These are phyloP conservation scores for Saccharomycopsis hybrid DNA, from an alignment of 1,139 yeast genomes.

Conservation along the genomic window DNA sequence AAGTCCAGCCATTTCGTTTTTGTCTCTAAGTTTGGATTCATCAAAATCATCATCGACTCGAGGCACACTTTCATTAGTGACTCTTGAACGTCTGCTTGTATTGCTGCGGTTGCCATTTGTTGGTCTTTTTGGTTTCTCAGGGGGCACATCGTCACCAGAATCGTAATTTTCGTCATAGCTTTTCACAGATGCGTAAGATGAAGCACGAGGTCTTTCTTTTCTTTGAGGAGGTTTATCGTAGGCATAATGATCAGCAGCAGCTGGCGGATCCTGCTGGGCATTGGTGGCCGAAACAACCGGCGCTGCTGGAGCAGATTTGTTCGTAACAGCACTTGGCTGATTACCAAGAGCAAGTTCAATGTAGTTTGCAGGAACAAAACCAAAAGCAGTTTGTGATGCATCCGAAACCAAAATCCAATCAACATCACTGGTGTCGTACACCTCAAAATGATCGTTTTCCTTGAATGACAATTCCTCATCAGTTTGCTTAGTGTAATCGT, in stretches of 20 bases:
- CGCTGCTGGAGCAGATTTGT: constrained; percentile 26
- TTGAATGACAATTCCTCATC: constrained; percentile 83
- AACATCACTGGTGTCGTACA: constrained; percentile 78
- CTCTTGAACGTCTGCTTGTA: constrained; percentile 24
- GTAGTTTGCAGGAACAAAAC: constrained; percentile 94
- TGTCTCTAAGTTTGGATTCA: neutral
- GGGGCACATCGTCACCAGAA: constrained; percentile 23
- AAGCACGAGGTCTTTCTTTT: constrained; percentile 3
- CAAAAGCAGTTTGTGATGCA: constrained; percentile 44
- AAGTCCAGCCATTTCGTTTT: constrained; percentile 35
- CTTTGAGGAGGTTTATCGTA: constrained; percentile 30
- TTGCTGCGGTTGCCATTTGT: constrained; percentile 20
- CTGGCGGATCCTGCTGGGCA: constrained; percentile 25
- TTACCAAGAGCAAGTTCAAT: constrained; percentile 43
- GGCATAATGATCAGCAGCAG: too few relatives aligned
- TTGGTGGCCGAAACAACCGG: constrained; percentile 23
- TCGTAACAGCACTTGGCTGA: constrained; percentile 19
- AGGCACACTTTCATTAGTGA: constrained; percentile 24
- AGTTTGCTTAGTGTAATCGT: constrained; percentile 85
- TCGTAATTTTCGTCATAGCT: constrained; percentile 21
- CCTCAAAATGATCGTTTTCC: constrained; percentile 68
- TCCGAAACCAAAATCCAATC: constrained; percentile 87
- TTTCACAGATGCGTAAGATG: constrained; percentile 6
- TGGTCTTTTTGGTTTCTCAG: constrained; percentile 26
- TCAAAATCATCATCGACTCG: constrained; percentile 24